Conservation (phyloP, 2,329 filamentous ascomycete genomes). For the Clarireedia hainanense region DNA sequence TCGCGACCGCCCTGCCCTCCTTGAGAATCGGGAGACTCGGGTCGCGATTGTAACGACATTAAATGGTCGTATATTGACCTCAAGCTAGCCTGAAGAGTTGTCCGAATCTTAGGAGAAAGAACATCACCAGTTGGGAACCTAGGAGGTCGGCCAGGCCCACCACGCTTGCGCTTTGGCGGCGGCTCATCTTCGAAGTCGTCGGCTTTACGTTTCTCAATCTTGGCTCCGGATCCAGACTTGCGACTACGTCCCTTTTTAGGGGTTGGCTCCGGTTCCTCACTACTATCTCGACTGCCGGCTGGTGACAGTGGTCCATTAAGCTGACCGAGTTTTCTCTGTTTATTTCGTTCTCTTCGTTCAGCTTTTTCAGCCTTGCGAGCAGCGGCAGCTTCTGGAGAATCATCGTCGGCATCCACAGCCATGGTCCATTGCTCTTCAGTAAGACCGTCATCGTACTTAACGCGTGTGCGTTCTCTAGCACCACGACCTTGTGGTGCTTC, state of each 20-base stretch:
- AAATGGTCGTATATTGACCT: constrained; percentile 70
- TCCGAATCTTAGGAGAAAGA: constrained; percentile 61
- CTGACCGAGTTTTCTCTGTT: constrained; percentile 47
- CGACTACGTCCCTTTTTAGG: constrained; percentile 78
- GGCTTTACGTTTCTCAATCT: constrained; percentile 79
- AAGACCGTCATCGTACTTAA: constrained; percentile 93
- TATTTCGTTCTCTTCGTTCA: constrained; percentile 71
- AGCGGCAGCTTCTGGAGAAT: constrained; percentile 86
- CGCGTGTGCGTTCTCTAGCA: constrained; percentile 87
- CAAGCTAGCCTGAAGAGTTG: constrained; percentile 71
- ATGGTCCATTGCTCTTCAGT: constrained; percentile 99
- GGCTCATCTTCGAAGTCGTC: constrained; percentile 64
- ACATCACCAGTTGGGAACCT: constrained; percentile 43
- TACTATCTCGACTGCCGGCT: constrained; percentile 66
- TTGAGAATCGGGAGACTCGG: constrained; percentile 28
- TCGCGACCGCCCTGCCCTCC: constrained; percentile 57
- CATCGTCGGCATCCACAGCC: constrained; percentile 94
- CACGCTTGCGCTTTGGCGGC: constrained; percentile 70
- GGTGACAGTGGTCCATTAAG: constrained; percentile 48
- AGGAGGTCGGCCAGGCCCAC: constrained; percentile 62
- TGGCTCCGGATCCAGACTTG: constrained; percentile 53
- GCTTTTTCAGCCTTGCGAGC: constrained; percentile 82
- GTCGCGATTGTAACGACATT: constrained; percentile 46
- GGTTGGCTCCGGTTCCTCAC: constrained; percentile 65
- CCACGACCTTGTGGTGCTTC: constrained; percentile 78